Base-by-base conservation (phyloP, 192 early-diverging fungal genomes). In the Coemansia reversa region DNA sequence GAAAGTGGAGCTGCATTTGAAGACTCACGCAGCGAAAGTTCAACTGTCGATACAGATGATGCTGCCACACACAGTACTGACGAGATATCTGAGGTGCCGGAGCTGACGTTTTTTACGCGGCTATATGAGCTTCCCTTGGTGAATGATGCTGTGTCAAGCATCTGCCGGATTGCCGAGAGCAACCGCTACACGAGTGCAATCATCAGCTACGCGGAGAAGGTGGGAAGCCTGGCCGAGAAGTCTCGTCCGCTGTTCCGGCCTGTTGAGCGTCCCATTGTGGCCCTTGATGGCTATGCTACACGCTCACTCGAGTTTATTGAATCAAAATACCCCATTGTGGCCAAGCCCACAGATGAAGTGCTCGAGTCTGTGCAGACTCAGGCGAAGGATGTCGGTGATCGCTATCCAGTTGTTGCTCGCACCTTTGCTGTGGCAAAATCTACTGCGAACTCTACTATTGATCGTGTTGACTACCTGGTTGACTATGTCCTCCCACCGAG, bases 251-350 rank as follows among this genome's bases (percentile, higher is more conserved):
- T 75, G 35, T 81, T 89, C 33, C 63, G 62, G 49, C 76, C 76
- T 4, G 76, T 74, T 12, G 83, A 85, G 57, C 63, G 73, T 29
- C 86, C 86, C 32, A 72, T 90, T 28, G 60, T 70, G 55, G 78
- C 70, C 7, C 83, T 84, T 5, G 89, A 92, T 59, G 69, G 82
- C 20, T 66, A 88, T 35, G 89, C 86, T 32, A 83, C 79, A n/a
- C 78, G 84, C 50, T 88, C 88, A 4, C 77, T 92, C 19, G 87
- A 88, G 52, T 32, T 83, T 22, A 47, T 92, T 22, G 89, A 89
- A 57, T 58, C 69, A 3, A 76, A 62, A 32, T 88, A 87, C 66
- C 87, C 88, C 5, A 82, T 87, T 51, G 78, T 89, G 33, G 82
- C 64, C 23, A 74, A 84, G 65, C 86, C 86, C 61, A 89, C 89